Evolutionary conservation across 2,329 filamentous ascomycete genomes (phyloP), one percentile per base, ranked within the genome.

Genomic region (Orbilia quercus): DNA sequence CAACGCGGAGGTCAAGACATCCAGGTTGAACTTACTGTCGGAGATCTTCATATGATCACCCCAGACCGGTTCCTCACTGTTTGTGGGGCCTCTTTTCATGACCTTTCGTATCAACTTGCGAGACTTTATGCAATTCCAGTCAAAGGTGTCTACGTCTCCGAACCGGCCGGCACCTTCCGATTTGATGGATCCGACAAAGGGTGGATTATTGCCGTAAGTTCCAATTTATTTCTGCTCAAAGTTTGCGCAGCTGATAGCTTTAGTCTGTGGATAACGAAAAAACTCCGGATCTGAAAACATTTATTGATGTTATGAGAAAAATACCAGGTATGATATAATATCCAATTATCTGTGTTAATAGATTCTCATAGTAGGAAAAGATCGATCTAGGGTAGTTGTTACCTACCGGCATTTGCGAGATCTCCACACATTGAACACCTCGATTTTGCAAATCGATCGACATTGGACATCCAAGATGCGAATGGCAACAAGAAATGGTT

Each of bases 381-480:
- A 90, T 79, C 85, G 87, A 64, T 87, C 92, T 28, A 87, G 95
- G 60, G 90, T 99, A 9, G 94, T 98, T 28, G 90, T 98, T 66
- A 95, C 91, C 6, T 99, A 97, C 83, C 95, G 96, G 81, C 94
- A 99, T 80, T 88, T 99, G 38, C 86, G 94, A 65, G 96, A 99
- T 80, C 84, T 99, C 66, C 95, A 99, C 81, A 97, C 94, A 0
- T 86, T 96, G 60, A 93, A 96, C 80, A 99, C 95, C 0, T 91
- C 90, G 69, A 94, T 99, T 79, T 86, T 97, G 75, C 90, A 95
- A 76, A 87, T 99, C 63, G 95, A 99, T 80, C 88, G 95, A 45
- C 95, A 99, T 81, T 99, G 95, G 95, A 90, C 92, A 54, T 89
- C 89, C 66, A 96, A 96, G 83, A 98, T 99, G 91, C 90, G 92